Evolutionary conservation across 345 rosid species (phyloP).

Genomic region (Cochlearia excelsa): DNA sequence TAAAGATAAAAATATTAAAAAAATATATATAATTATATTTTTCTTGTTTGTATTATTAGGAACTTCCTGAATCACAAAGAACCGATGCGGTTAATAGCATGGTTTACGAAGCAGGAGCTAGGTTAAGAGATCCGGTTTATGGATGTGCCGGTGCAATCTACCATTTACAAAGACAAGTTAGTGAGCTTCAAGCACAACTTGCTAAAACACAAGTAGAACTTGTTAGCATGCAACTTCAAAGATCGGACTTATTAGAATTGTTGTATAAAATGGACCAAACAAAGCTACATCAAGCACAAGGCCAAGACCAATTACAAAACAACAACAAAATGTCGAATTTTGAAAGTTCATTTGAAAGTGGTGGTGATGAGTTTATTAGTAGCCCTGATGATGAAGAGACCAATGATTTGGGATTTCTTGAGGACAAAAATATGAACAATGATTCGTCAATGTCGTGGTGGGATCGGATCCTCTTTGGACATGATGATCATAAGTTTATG

Average conservation of each 20-base stretch:
- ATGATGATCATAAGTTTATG: constrained; percentile 42
- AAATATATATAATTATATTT: not conserved
- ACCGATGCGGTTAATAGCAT: constrained; percentile 94
- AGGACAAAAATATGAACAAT: constrained; percentile 34
- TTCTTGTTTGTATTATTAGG: constrained; percentile 38
- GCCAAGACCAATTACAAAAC: constrained; percentile 25
- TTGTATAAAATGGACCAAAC: constrained; percentile 56
- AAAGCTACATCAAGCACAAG: constrained; percentile 32
- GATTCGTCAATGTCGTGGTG: constrained; percentile 36
- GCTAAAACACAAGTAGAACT: constrained; percentile 77
- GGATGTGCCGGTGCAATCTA: constrained; percentile 92
- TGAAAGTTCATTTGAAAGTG: constrained; percentile 36
- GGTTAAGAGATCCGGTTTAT: constrained; percentile 85
- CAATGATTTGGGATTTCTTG: constrained; percentile 43
- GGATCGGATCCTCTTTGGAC: constrained; percentile 80
- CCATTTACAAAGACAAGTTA: constrained; percentile 76
- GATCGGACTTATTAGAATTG: constrained; percentile 59
- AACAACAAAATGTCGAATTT: constrained; percentile 24
- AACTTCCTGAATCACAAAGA: constrained; percentile 80
- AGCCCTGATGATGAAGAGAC: constrained; percentile 43
- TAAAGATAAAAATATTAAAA: not conserved
- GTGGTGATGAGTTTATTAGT: constrained; percentile 39
- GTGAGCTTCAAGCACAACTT: constrained; percentile 75
- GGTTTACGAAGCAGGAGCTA: constrained; percentile 91
- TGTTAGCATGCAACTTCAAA: constrained; percentile 63